These are phyloP conservation scores for Pichia insulana DNA, from an alignment of 805 yeast species.

Conservation along the genomic window DNA sequence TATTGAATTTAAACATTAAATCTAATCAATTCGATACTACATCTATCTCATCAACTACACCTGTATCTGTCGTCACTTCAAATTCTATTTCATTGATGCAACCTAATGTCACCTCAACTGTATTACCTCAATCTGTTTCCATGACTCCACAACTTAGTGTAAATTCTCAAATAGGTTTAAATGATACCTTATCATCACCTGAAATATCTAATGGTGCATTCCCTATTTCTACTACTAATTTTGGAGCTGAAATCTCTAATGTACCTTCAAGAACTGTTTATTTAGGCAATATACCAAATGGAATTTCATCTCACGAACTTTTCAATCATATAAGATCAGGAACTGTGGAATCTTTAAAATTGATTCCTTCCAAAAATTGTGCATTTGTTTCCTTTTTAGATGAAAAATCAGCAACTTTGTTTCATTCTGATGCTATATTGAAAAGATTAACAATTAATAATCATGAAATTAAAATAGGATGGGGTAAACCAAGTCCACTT, in stretches of 20 bases:
- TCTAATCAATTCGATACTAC: conserved; percentile 8
- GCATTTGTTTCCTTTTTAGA: conserved; percentile 87
- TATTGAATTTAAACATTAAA: neutral
- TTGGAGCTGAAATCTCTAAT: conserved; percentile 8
- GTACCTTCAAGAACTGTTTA: conserved; percentile 71
- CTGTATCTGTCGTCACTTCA: neutral
- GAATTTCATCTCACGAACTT: conserved; percentile 69
- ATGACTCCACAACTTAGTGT: conserved; percentile 15
- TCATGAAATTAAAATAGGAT: conserved; percentile 78
- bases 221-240: neutral
- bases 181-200: conserved; percentile 4
- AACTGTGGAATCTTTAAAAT: conserved; percentile 67
- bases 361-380: conserved; percentile 79
- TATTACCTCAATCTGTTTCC: conserved; percentile 1
- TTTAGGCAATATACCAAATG: conserved; percentile 80
- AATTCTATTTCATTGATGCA: conserved; percentile 2
- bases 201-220: neutral
- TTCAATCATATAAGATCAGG: conserved; percentile 90
- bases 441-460: conserved; percentile 74
- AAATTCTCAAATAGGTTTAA: conserved; percentile 5
- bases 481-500: conserved; percentile 80
- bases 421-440: conserved; percentile 88
- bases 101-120: neutral
- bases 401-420: conserved; percentile 78
- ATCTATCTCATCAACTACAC: neutral